Conservation (phyloP, 2,329 filamentous ascomycete species). For the Aureobasidium sp. region DNA sequence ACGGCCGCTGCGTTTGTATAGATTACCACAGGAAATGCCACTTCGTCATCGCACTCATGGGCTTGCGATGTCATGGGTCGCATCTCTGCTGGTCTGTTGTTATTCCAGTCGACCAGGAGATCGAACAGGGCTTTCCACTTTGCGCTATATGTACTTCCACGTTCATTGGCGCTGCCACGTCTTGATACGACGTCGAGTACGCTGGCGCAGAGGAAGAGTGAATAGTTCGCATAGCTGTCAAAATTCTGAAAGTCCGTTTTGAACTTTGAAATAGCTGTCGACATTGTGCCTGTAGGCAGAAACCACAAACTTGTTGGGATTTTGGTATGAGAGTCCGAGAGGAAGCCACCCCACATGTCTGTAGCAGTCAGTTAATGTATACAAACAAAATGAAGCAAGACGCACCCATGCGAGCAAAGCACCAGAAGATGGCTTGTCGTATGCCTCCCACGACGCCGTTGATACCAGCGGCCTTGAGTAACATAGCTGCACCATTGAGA, state of each 20-base stretch:
- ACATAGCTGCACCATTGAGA: slow-evolving; percentile 49
- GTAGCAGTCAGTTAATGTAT: not conserved
- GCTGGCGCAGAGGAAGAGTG: slow-evolving; percentile 50
- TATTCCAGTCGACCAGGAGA: slow-evolving; percentile 29
- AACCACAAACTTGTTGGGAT: slow-evolving; percentile 13
- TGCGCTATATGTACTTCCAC: slow-evolving; percentile 22
- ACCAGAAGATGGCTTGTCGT: slow-evolving; percentile 52
- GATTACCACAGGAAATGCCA: slow-evolving; percentile 37
- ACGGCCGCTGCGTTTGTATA: slow-evolving; percentile 41
- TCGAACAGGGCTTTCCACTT: slow-evolving; percentile 30
- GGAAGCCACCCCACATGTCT: slow-evolving; percentile 44
- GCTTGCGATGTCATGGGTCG: slow-evolving; percentile 29
- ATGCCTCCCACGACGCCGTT: slow-evolving; percentile 47
- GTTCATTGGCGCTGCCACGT: not conserved
- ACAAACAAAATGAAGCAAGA: not conserved
- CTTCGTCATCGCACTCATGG: slow-evolving; percentile 16
- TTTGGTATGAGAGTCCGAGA: slow-evolving; percentile 42
- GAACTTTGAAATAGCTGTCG: slow-evolving; percentile 3
- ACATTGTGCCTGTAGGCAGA: slow-evolving; percentile 11
- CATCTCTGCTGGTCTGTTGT: slow-evolving; percentile 27
- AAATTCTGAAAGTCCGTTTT: slow-evolving; percentile 22
- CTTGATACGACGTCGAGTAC: slow-evolving; percentile 27
- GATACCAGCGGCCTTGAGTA: slow-evolving; percentile 47
- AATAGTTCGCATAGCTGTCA: slow-evolving; percentile 55
- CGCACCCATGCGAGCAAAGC: slow-evolving; percentile 52